Conservation (phyloP, 345 rosid species). For the Carallia brachiata region DNA sequence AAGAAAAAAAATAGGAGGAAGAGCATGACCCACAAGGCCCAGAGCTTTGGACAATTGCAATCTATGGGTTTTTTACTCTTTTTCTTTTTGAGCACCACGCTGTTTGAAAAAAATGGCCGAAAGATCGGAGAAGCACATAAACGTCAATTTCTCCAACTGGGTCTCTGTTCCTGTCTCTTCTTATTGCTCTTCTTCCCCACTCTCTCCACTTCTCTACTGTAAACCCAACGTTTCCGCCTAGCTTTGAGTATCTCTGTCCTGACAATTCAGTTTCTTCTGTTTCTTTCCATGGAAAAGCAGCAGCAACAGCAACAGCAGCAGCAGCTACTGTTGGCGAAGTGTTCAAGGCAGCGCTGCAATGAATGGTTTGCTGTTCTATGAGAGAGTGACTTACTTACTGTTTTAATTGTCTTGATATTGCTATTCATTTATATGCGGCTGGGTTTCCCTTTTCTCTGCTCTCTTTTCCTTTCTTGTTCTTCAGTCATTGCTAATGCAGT, state of each 20-base stretch:
- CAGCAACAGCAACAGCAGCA: constrained; percentile 51
- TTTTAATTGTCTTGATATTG: neutral
- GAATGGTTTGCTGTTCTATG: constrained; percentile 61
- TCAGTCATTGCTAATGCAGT: neutral
- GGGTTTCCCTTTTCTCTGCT: neutral
- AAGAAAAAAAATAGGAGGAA: neutral
- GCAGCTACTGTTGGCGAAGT: constrained; percentile 66
- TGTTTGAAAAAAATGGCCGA: constrained; percentile 45
- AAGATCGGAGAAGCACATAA: constrained; percentile 18
- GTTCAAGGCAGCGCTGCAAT: constrained; percentile 77
- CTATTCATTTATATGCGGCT: neutral
- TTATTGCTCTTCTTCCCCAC: constrained; percentile 7
- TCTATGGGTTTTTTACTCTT: constrained; percentile 14
- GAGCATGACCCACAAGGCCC: constrained; percentile 52
- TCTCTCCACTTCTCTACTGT: neutral
- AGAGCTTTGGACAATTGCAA: constrained; percentile 40
- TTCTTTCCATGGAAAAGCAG: constrained; percentile 61
- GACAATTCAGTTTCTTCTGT: neutral
- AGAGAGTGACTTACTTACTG: neutral
- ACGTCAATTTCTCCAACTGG: constrained; percentile 33
- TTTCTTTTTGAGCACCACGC: constrained; percentile 26
- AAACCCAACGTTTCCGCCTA: constrained; percentile 12
- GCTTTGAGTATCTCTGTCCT: constrained; percentile 1
- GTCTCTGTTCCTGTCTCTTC: constrained; percentile 19
- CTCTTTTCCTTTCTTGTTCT: neutral